Base-by-base conservation (phyloP, 2,329 filamentous ascomycete species). In the Paraphoma sp. region DNA sequence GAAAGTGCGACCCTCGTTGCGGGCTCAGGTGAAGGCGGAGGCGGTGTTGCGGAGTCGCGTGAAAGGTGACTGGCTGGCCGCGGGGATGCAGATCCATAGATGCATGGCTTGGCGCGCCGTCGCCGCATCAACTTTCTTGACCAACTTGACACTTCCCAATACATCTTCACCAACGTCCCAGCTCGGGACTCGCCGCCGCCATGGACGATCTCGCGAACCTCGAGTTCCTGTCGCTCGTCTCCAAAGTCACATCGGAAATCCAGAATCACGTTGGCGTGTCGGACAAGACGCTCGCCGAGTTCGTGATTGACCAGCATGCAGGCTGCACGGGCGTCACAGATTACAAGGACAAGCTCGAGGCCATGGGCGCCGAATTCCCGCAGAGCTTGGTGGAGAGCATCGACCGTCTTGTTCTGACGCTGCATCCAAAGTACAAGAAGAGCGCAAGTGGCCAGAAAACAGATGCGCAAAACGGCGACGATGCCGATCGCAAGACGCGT, bases 281-380 rank as follows among this genome's bases (percentile, higher is more conserved):
- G 74, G 93, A 99, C 79, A 97, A 96, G 79, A 97, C 92, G 5
- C 87, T 99, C 28, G 93, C 95, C 67, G 95, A 99, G 78, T 99
- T 97, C 74, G 87, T 99, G 70, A 97, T 99, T 72, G 91, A 91
- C 59, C 90, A 97, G 74, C 92, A 96, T 69, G 79, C 89, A 74
- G 86, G 93, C 84, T 90, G 88, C 80, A 84, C 82, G 49, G 85
- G 84, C 29, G 82, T 91, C 54, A 78, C 84, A 50, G 88, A 90
- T 29, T 99, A 98, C 81, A 90, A 90, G 79, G 81, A 82, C 64
- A 87, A 87, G 72, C 83, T 98, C 64, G 86, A 89, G 64, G 86
- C 83, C 30, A 88, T 96, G 78, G 91, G 90, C 53, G 91, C 89
- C 60, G 93, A 89, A 43, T 96, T 97, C 63, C 92, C 93, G 0